Conservation (phyloP, 345 rosid species). For the Eucalyptus erythrocorys region DNA sequence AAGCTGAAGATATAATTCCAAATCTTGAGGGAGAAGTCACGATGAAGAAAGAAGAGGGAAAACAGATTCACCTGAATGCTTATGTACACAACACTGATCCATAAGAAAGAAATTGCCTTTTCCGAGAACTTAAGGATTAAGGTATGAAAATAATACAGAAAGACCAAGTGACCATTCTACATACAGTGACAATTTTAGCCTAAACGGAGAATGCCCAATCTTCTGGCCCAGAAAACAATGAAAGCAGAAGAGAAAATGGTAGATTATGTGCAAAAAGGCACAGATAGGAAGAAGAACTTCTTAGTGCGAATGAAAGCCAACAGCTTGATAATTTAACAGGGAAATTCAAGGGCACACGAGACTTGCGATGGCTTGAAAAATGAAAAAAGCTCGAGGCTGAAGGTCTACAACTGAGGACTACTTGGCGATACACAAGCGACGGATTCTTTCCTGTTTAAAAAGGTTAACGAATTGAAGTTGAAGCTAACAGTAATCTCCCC, state of each 20-base stretch:
- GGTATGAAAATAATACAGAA: not conserved
- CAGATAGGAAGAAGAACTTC: not conserved
- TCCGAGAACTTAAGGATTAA: not conserved
- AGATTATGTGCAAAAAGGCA: not conserved
- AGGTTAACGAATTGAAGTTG: not conserved
- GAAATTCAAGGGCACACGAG: not conserved
- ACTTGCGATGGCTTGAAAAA: not conserved
- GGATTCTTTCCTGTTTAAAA: not conserved
- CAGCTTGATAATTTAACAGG: not conserved
- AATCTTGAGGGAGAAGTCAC: not conserved
- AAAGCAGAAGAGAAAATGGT: not conserved
- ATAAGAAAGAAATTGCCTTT: not conserved
- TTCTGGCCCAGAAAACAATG: not conserved
- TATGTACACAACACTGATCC: not conserved
- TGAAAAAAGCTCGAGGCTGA: not conserved
- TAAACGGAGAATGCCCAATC: not conserved
- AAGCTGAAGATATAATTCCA: not conserved
- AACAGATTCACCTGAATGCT: not conserved
- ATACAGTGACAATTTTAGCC: not conserved
- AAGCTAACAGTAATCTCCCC: not conserved
- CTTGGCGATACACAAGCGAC: not conserved
- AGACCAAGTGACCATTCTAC: not conserved
- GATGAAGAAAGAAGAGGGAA: not conserved
- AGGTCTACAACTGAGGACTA: not conserved
- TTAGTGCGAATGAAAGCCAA: not conserved